Conservation (phyloP, 768 basidiomycete genomes). For the Boletus coccyginus region DNA sequence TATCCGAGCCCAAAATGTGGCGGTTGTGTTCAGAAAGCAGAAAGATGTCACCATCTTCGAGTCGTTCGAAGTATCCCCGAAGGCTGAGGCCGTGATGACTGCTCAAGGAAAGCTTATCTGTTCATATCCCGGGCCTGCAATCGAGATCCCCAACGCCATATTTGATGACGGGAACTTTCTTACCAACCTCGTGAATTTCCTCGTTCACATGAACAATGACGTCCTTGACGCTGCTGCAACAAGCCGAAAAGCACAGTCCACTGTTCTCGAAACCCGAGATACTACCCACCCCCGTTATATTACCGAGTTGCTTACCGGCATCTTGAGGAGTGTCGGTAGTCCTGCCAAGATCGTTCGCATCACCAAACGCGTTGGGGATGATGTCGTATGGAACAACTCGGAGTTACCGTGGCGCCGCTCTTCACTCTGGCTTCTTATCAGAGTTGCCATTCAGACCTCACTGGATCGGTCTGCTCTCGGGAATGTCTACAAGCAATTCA, state of each 20-base stretch:
- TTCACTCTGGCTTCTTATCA: slow-evolving; percentile 47
- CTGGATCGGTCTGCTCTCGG: slow-evolving; percentile 18
- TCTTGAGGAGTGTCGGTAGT: slow-evolving; percentile 38
- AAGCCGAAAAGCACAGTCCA: slow-evolving; percentile 37
- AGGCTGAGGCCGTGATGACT: slow-evolving; percentile 34
- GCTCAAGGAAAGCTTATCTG: slow-evolving; percentile 42
- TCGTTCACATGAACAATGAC: slow-evolving; percentile 34
- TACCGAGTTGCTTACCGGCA: slow-evolving; percentile 46
- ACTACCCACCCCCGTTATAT: slow-evolving; percentile 47
- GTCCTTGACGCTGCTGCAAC: slow-evolving; percentile 34
- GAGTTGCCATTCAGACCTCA: slow-evolving; percentile 44
- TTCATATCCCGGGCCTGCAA: slow-evolving; percentile 46
- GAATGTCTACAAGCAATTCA: slow-evolving; percentile 33
- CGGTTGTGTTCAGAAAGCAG: slow-evolving; percentile 37
- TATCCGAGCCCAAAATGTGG: slow-evolving; percentile 48
- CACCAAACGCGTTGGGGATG: slow-evolving; percentile 45
- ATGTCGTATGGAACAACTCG: slow-evolving; percentile 41
- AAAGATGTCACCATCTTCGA: slow-evolving; percentile 37
- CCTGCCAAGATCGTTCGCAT: slow-evolving; percentile 32
- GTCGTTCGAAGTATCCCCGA: slow-evolving; percentile 45
- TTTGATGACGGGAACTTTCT: slow-evolving; percentile 32
- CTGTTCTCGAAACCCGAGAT: slow-evolving; percentile 38
- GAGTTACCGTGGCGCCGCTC: slow-evolving; percentile 48
- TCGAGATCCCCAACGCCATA: slow-evolving; percentile 31
- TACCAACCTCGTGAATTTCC: slow-evolving; percentile 36